Evolutionary conservation across 2,329 filamentous ascomycete species (phyloP), one percentile per base, ranked within the genome.

Genomic region (Tolypocladium inflatum): DNA sequence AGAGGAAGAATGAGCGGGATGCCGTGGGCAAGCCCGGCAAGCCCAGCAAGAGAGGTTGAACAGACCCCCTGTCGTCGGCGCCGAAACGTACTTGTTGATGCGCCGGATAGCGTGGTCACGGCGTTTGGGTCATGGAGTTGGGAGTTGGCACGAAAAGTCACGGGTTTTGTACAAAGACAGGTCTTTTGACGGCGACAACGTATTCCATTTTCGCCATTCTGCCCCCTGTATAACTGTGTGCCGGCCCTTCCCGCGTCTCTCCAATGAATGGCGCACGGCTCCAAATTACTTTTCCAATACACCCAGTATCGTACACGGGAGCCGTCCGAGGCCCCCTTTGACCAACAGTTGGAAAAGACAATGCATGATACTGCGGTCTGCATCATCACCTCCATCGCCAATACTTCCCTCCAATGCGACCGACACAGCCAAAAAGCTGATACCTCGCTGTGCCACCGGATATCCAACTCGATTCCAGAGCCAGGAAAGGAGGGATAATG

Each of bases 1-100:
- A 84, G 83, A 80, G 85, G 68, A 83, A 82, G 67, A 91, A 91
- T 68, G 76, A 82, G 67, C 78, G 79, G 65, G 78, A 78, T 63
- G 72, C 73, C 19, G 67, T 52, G 23, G 35, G 23, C 51, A 66
- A 65, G 55, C 33, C 58, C 39, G 62, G 61, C 26, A 66, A 65
- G 55, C 33, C 58, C 39, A 62, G 61, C 26, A 67, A 65, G 59
- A 67, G 62, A 57, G 59, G 45, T 57, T 68, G 48, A 52, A 13
- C 41, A 50, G 23, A 19, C 35, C 37, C 35, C 10, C 7, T 10
- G 30, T 52, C 30, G 17, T 17, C 35, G 11, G 26, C 55, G 37
- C 30, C 26, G n/a, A 21, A 21, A 3, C 35, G 13, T 21, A 55
- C 23, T 43, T 8, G 9, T 26, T 21, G 6, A 10, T 55, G 5